Base-by-base conservation (phyloP, 2,329 filamentous ascomycete species). In the Tolypocladium album region DNA sequence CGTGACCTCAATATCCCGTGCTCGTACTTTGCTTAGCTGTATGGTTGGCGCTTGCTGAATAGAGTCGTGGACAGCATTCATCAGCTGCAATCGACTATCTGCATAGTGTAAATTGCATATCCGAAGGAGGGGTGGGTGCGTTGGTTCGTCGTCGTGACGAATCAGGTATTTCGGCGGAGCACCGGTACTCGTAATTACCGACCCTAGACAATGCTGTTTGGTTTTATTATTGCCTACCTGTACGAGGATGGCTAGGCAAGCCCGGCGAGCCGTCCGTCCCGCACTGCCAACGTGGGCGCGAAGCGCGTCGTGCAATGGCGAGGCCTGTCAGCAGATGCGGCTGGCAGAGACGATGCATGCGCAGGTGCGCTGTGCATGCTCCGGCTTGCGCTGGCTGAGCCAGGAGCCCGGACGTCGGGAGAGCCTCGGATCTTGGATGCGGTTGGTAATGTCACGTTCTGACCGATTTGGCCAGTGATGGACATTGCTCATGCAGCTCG, bases 391-490 rank as follows among this genome's bases (percentile, higher is more conserved):
- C 17, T 31, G 45, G 47, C 47, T 22, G 50, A 31, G 20, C 50
- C 31, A 31, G 17, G 27, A 34, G 50, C 50, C 27, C 27, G 50
- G 43, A 52, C 31, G 31, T n/a, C 31, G 43, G 42, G 31, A 22
- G 8, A 55, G 50, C 34, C 50, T 36, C 31, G 31, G 36, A 36
- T 36, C 36, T 43, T 9, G 40, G 53, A 56, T 59, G 34, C 42
- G 34, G 58, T 59, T 36, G 39, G 42, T 43, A 27, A 55, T 59
- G 58, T 56, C 42, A 57, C 58, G 31, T 56, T 31, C 31, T 55
- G 38, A 15, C 34, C 40, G 24, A n/a, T 27, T 36, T 13, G 17
- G 36, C 9, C 20, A 9, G 50, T 15, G 31, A 55, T 38, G 31
- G 20, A 15, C 50, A 38, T 22, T 38, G 50, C 31, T 8, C 50